Evolutionary conservation across 305 asterid genomes (phyloP), one percentile per base, ranked within the genome.

Genomic region (Fraxinus baroniana): DNA sequence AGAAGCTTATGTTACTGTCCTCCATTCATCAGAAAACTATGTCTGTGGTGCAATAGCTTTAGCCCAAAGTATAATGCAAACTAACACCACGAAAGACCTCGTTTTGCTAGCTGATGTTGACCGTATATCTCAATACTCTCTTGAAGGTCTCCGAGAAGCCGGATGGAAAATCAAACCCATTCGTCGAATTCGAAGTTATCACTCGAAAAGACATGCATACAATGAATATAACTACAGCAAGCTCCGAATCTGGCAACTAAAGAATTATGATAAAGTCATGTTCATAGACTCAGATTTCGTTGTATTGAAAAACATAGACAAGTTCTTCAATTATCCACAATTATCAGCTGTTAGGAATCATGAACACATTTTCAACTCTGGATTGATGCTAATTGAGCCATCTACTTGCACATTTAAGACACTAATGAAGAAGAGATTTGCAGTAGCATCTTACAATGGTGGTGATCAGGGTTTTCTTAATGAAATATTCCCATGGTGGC

Each of bases 161-260:
- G 97, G 98, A 17, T 94, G 98, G 98, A 90, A 87, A 60, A 80
- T 90, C 84, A 87, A 83, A 36, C 82, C 28, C 2, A 89, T 91
- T 3, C 37, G 83, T 52, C 87, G 96, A 5, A 90, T 94, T 12
- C 89, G 92, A 44, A 92, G 90, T 37, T 93, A 95, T 10, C 77
- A 83, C 4, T 85, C 97, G 0, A 10, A 76, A 32, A 86, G 83
- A 68, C 74, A 83, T 4, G 71, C 95, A n/a, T 91, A 93, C 81
- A 94, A 93, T 41, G 90, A 91, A 64, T 93, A 92, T 91, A 94
- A 94, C 79, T 94, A 91, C 89, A 93, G 94, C 94, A 94, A 93
- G 88, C 93, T 94, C 8, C 85, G 93, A 5, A 88, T 93, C 2
- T 94, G 96, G 95, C 90, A 90, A 55, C 94, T 93, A 12, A 79